Conservation (phyloP, 2,329 filamentous ascomycete species). For the Aspergillus ruber region DNA sequence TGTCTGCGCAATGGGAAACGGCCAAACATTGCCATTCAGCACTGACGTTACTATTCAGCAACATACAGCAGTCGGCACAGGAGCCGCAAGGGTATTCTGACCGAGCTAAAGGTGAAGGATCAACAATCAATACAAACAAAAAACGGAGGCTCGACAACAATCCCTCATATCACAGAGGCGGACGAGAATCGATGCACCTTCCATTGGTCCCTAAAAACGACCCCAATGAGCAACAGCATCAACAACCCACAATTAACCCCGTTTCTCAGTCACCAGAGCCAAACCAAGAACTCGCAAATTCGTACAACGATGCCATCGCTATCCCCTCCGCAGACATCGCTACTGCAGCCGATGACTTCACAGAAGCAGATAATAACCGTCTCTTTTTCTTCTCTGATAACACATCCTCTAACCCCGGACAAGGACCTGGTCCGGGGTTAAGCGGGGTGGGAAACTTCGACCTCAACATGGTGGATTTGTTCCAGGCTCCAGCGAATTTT, state of each 20-base stretch:
- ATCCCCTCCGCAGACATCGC: neutral
- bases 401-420: neutral
- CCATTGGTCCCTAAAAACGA: neutral
- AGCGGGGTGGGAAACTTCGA: slow-evolving; percentile 18
- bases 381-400: neutral
- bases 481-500: slow-evolving; percentile 25
- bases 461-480: slow-evolving; percentile 26
- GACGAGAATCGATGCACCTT: neutral
- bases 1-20: slow-evolving; percentile 36
- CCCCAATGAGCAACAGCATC: neutral
- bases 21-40: slow-evolving; percentile 35
- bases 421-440: neutral
- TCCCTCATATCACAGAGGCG: neutral
- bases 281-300: no score
- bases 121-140: neutral
- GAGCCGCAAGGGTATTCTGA: neutral
- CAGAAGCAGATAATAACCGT: neutral
- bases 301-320: neutral
- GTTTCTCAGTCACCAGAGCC: no score
- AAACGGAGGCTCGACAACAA: neutral
- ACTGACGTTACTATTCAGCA: slow-evolving; percentile 25
- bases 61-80: slow-evolving; percentile 19
- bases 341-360: neutral
- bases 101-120: neutral
- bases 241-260: no score